Base-by-base conservation (phyloP, 768 basidiomycete genomes). In the Leccinum broughii region DNA sequence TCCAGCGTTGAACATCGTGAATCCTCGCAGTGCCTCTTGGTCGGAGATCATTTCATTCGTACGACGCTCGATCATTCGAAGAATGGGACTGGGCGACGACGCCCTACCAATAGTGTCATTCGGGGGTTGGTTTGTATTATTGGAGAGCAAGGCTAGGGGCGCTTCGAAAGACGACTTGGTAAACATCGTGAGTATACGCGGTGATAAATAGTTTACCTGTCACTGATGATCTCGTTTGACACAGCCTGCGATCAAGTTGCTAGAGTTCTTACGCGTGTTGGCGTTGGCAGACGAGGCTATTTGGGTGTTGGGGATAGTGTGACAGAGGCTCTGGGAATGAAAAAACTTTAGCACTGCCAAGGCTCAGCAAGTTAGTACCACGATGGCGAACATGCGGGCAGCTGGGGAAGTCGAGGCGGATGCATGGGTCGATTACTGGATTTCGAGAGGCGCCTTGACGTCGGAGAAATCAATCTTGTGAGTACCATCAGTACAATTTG, bases 11-110 rank as follows among this genome's bases (percentile, higher is more conserved):
- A 76, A 81, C 60, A 58, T 83, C 3, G 67, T 77, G 1, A 77
- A 80, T 60, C 80, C 81, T 14, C 62, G 67, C 17, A 73, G 75
- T 4, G 59, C 70, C 4, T 44, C 66, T 4, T 80, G 78, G 77
- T 58, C 61, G 3, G 53, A 62, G 1, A 60, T 78, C 39, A 74
- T 80, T 8, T 37, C 24, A 0, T 66, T 35, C 53, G 39, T 28
- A 28, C 28, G 28, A 28, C 28, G 28, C 28, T 28, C 28, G 28
- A 28, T 30, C 28, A 30, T 30, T 30, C 28, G 28, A 51, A 67
- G 48, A 8, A 62, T 60, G 50, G 39, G 7, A 24, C 56, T 63
- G 0, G 37, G 30, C 1, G 26, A 56, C 53, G 14, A 57, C 6
- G 37, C 51, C 9, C 66, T 79, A 2, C 70, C 70, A 1, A 58